Conservation (phyloP, 345 rosid species). For the Erodium maritimum region DNA sequence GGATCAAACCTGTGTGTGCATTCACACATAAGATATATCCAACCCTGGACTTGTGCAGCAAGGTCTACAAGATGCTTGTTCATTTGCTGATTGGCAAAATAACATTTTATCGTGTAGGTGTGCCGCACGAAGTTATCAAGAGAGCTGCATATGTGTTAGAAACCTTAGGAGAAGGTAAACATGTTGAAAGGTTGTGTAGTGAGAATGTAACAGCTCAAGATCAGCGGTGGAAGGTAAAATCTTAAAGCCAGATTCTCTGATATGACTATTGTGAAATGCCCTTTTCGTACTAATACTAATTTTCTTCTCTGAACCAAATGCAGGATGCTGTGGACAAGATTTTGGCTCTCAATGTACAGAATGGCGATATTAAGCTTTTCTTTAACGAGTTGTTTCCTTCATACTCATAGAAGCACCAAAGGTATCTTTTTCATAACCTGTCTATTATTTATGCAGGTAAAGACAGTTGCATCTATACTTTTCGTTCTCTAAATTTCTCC, state of each 20-base stretch:
- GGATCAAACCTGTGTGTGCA: neutral
- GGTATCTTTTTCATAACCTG: constrained; percentile 3
- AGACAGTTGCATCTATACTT: neutral
- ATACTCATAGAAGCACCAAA: constrained; percentile 11
- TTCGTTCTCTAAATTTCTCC: too few relatives aligned
- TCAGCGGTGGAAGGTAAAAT: constrained; percentile 49
- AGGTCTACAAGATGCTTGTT: neutral
- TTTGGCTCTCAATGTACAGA: constrained; percentile 40
- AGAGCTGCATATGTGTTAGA: constrained; percentile 65
- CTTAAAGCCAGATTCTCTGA: constrained; percentile 2
- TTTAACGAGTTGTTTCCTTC: constrained; percentile 42
- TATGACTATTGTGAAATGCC: neutral
- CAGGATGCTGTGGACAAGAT: constrained; percentile 71
- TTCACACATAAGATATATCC: neutral
- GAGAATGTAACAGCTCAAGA: constrained; percentile 54
- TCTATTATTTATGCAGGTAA: neutral
- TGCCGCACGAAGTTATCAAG: constrained; percentile 67
- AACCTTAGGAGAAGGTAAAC: constrained; percentile 32
- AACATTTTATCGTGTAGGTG: constrained; percentile 30
- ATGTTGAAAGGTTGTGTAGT: constrained; percentile 36
- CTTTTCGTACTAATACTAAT: neutral
- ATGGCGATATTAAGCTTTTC: constrained; percentile 48
- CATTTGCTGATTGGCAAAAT: neutral
- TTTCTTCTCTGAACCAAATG: constrained; percentile 1
- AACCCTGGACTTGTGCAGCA: neutral